Conservation (phyloP, 148 eudicot species). For the Arctostaphylos glauca region DNA sequence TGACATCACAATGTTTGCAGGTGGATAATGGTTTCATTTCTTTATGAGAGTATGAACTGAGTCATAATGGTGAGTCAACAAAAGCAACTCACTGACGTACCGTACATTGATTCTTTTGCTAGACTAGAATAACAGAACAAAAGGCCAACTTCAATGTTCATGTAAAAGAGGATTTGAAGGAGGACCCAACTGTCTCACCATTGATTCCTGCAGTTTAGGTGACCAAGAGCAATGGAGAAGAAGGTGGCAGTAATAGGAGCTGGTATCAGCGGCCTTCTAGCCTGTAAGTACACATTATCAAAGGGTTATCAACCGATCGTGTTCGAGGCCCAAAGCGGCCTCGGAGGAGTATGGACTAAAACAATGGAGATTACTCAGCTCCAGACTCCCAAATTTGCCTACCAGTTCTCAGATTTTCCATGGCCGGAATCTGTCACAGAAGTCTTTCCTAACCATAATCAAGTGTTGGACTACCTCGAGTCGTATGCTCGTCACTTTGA, state of each 20-base stretch:
- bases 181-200: neutral
- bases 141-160: neutral
- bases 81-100: conserved; percentile 46
- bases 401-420: conserved; percentile 71
- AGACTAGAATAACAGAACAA: neutral
- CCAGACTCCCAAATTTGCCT: conserved; percentile 49
- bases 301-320: conserved; percentile 70
- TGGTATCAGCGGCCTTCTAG: conserved; percentile 71
- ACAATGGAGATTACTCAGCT: conserved; percentile 63
- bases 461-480: conserved; percentile 53
- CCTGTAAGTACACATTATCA: conserved; percentile 64
- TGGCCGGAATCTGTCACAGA: conserved; percentile 55
- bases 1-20: conserved; percentile 32
- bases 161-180: neutral
- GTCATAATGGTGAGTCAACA: conserved; percentile 84
- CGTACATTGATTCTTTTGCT: neutral
- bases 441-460: conserved; percentile 36
- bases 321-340: conserved; percentile 43
- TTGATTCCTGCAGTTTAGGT: neutral
- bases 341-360: conserved; percentile 79
- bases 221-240: neutral
- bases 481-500: conserved; percentile 59
- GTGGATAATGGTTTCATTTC: no score
- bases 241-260: conserved; percentile 61
- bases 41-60: no score